Percentiles rank a stretch among this genome's conserved stretches.
Evolutionary conservation across 768 basidiomycete species (phyloP).

Genomic region (Psilocybe cubensis): DNA sequence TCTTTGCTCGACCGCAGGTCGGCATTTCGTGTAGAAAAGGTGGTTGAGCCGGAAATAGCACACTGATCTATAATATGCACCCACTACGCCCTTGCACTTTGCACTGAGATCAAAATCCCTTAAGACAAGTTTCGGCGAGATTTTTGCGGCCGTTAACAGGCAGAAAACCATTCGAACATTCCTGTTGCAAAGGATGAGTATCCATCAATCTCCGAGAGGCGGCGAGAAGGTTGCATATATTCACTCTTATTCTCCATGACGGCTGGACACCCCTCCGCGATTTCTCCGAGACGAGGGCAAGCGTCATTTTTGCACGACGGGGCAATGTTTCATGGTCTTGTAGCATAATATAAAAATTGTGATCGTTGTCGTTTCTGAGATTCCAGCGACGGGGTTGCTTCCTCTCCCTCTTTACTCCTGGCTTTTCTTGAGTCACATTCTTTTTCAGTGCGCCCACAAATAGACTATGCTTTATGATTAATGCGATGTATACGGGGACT

Average conservation of each 20-base stretch:
- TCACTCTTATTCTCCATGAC: slow-evolving; percentile 18
- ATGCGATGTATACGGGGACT: background rate
- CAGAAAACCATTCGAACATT: background rate
- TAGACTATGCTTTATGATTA: slow-evolving; percentile 1
- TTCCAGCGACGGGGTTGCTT: background rate
- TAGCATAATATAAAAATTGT: slow-evolving; percentile 9
- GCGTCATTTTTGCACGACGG: background rate
- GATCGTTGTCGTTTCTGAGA: background rate
- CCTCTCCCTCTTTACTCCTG: background rate
- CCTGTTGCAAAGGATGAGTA: slow-evolving; percentile 7
- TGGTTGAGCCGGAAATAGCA: slow-evolving; percentile 9
- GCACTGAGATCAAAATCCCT: background rate
- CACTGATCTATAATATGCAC: background rate
- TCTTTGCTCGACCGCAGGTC: background rate
- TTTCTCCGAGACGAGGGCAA: slow-evolving; percentile 20
- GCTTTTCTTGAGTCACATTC: background rate
- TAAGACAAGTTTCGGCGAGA: slow-evolving; percentile 21
- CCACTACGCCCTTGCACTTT: slow-evolving; percentile 1
- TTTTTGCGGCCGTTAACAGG: slow-evolving; percentile 19
- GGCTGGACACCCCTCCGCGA: slow-evolving; percentile 19
- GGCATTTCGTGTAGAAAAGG: background rate
- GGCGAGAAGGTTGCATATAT: slow-evolving; percentile 25
- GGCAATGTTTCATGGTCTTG: slow-evolving; percentile 2
- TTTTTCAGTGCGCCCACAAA: slow-evolving; percentile 1
- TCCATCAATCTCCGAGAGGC: slow-evolving; percentile 20